Percentiles rank a stretch among this genome's conserved stretches.
These are phyloP conservation scores for Uronychia setigera DNA, from an alignment of 73 alveolate genomes.

Conservation along the genomic window DNA sequence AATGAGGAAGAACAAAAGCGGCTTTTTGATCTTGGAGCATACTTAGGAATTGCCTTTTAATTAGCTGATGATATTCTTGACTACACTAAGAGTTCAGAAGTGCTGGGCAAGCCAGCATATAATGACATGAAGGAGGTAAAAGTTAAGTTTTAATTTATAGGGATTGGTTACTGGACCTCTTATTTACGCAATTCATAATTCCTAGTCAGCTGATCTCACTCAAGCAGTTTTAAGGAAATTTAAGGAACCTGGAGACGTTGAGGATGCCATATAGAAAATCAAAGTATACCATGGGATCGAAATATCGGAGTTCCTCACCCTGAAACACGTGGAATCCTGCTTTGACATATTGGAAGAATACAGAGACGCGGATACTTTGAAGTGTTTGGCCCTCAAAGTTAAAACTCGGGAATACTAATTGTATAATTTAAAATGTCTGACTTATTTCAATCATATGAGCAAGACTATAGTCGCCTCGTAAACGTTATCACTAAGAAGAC, in stretches of 20 bases:
- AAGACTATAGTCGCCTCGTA: not conserved
- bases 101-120: slow-evolving; percentile 64
- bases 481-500: not conserved
- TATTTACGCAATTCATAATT: slow-evolving; percentile 29
- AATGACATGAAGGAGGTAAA: slow-evolving; percentile 58
- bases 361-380: not conserved
- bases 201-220: slow-evolving; percentile 12
- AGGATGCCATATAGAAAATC: slow-evolving; percentile 10
- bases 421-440: not conserved
- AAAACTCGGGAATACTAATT: not conserved
- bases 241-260: slow-evolving; percentile 42
- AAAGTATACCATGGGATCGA: slow-evolving; percentile 42
- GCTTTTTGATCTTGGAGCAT: slow-evolving; percentile 56
- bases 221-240: slow-evolving; percentile 27
- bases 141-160: not conserved
- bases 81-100: slow-evolving; percentile 36
- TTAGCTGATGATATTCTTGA: slow-evolving; percentile 66
- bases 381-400: not conserved
- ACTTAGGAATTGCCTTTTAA: slow-evolving; percentile 65
- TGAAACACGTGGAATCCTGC: slow-evolving; percentile 11
- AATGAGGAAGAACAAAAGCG: slow-evolving; percentile 32
- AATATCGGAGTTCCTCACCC: slow-evolving; percentile 38
- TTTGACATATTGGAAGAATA: not conserved
- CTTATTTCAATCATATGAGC: not conserved
- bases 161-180: slow-evolving; percentile 68